Evolutionary conservation across 1,284 basidiomycete genomes (phyloP).

Genomic region (Tylopilus orsonianus): DNA sequence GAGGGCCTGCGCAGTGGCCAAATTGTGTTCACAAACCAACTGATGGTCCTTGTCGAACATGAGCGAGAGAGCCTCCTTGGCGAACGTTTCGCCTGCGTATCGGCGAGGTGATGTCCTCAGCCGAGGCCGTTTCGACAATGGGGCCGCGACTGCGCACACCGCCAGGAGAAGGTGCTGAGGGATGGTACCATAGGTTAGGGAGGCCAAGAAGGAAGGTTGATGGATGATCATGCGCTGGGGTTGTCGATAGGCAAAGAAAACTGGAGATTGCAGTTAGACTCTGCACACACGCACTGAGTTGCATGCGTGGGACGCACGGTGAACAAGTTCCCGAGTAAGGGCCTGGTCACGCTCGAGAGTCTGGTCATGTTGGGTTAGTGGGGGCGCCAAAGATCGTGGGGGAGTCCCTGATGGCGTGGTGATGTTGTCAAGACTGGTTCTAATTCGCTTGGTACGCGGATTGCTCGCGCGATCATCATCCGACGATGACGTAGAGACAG

Average conservation of each 20-base stretch:
- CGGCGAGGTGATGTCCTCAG: constrained; percentile 57
- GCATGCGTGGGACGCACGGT: constrained; percentile 47
- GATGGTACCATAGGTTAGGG: constrained; percentile 61
- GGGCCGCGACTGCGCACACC: constrained; percentile 73
- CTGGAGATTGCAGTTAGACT: constrained; percentile 37
- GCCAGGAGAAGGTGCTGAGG: constrained; percentile 68
- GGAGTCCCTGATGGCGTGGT: constrained; percentile 38
- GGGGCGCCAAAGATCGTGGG: constrained; percentile 40
- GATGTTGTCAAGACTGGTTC: constrained; percentile 18
- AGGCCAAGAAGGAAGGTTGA: constrained; percentile 67
- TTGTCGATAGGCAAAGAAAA: constrained; percentile 80
- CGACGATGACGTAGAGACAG: constrained; percentile 17
- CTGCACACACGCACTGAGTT: constrained; percentile 2
- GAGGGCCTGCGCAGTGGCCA: constrained; percentile 71
- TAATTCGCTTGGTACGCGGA: constrained; percentile 27
- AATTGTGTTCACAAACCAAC: constrained; percentile 51
- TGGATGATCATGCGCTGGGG: constrained; percentile 73
- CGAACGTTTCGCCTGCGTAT: constrained; percentile 68
- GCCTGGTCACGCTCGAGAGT: constrained; percentile 55
- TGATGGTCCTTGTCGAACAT: constrained; percentile 66
- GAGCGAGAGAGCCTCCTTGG: constrained; percentile 60
- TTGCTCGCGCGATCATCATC: constrained; percentile 33
- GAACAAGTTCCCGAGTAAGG: constrained; percentile 71
- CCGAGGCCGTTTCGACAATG: constrained; percentile 64
- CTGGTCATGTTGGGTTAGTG: constrained; percentile 29